phyloP scores from a whole-genome alignment of 78 protist genomes.

The Creolimax fragrantissima region DNA sequence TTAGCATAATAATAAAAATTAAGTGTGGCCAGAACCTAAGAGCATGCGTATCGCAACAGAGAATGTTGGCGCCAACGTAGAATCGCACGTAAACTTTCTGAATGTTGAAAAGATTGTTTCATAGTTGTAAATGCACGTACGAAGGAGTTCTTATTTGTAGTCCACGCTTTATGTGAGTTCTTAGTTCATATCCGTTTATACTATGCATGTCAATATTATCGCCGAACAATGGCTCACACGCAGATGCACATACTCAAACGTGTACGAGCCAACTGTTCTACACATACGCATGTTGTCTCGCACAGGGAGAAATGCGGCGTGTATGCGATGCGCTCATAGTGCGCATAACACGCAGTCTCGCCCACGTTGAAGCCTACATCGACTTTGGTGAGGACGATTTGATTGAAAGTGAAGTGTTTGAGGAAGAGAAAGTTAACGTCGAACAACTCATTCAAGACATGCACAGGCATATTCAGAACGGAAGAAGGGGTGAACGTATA shows the following conservation, averaged over 20 bases:
- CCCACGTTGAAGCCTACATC: conserved; percentile 76
- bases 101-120: too few species aligned
- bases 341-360: conserved; percentile 29
- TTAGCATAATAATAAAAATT: too few species aligned
- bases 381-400: conserved; percentile 85
- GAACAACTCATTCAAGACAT: background rate
- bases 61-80: too few species aligned
- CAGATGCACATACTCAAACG: background rate
- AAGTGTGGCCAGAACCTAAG: too few species aligned
- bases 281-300: background rate
- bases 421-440: background rate
- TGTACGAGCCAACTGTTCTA: background rate
- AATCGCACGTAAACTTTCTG: too few species aligned
- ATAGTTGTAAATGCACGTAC: too few species aligned
- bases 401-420: conserved; percentile 49
- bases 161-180: too few species aligned
- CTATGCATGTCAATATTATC: too few species aligned
- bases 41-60: too few species aligned
- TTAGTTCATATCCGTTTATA: too few species aligned
- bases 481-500: background rate
- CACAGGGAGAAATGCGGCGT: conserved; percentile 37
- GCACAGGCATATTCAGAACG: background rate
- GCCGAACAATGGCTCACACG: too few species aligned
- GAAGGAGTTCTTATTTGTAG: too few species aligned
- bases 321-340: conserved; percentile 22